These are phyloP conservation scores for Epichloe brachyelytri DNA, from an alignment of 2,329 filamentous ascomycete species.

Conservation along the genomic window DNA sequence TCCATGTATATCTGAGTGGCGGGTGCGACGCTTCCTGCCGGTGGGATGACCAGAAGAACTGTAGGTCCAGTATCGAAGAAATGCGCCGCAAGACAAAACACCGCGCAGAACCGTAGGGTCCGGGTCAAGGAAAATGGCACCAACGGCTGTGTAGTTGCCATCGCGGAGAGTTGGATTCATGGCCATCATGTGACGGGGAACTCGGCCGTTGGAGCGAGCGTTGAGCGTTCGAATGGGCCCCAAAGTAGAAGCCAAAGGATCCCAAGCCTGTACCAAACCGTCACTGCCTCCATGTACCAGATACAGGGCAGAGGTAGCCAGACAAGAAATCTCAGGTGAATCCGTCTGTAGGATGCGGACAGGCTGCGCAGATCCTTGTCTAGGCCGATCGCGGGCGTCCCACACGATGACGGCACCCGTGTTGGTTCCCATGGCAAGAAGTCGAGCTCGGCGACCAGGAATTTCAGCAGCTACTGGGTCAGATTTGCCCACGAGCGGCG, in stretches of 20 bases:
- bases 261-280: slow-evolving; percentile 92
- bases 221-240: slow-evolving; percentile 78
- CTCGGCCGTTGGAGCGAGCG: slow-evolving; percentile 67
- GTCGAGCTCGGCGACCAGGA: slow-evolving; percentile 71
- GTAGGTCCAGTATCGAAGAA: slow-evolving; percentile 87
- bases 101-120: slow-evolving; percentile 78
- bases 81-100: slow-evolving; percentile 73
- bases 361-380: slow-evolving; percentile 43
- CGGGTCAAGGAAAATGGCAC: slow-evolving; percentile 75
- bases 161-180: slow-evolving; percentile 47
- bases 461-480: slow-evolving; percentile 42
- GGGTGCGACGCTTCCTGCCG: slow-evolving; percentile 64
- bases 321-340: slow-evolving; percentile 71
- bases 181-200: slow-evolving; percentile 56
- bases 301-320: slow-evolving; percentile 76
- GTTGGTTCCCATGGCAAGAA: slow-evolving; percentile 70
- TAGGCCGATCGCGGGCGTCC: slow-evolving; percentile 58
- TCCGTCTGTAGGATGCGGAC: slow-evolving; percentile 80
- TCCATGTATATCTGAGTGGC: slow-evolving; percentile 50
- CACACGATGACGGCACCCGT: slow-evolving; percentile 68
- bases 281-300: slow-evolving; percentile 90
- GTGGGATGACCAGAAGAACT: slow-evolving; percentile 68
- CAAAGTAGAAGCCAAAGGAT: slow-evolving; percentile 70
- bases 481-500: slow-evolving; percentile 14
- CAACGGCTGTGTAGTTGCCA: slow-evolving; percentile 67